phyloP scores from a whole-genome alignment of 2,329 filamentous ascomycete species.

The Chrysoporthe cubensis region DNA sequence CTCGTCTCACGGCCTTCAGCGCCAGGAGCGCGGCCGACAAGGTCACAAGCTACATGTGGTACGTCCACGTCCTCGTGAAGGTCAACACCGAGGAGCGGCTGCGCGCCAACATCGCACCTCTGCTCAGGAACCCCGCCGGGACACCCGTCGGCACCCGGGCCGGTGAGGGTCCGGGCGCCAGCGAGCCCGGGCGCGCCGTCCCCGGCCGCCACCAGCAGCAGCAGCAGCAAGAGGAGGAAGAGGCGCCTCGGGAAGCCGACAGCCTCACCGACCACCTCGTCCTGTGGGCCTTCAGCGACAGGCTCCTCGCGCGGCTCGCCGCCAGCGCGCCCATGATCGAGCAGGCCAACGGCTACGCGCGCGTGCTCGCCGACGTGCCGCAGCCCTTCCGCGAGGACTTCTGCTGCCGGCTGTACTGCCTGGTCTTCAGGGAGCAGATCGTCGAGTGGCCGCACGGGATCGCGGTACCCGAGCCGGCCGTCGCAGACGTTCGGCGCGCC shows the following conservation, averaged over 20 bases:
- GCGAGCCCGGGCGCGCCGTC: neutral
- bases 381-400: constrained; percentile 21
- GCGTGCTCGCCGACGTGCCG: constrained; percentile 13
- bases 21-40: constrained; percentile 1
- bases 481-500: neutral
- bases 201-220: neutral
- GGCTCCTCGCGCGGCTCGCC: constrained; percentile 15
- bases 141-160: neutral
- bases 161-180: too few species aligned
- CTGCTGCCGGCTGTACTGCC: constrained; percentile 22
- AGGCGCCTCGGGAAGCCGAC: constrained; percentile 16
- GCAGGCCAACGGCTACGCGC: constrained; percentile 15
- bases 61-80: constrained; percentile 23
- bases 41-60: constrained; percentile 25
- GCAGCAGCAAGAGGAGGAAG: neutral
- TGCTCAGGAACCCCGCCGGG: neutral
- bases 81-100: constrained; percentile 24
- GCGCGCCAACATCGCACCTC: constrained; percentile 12
- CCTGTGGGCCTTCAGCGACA: constrained; percentile 8
- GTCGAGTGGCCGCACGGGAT: constrained; percentile 25
- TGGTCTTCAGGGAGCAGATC: constrained; percentile 22
- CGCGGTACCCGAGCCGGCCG: constrained; percentile 7
- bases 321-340: constrained; percentile 17
- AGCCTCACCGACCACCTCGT: constrained; percentile 24
- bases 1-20: neutral